Evolutionary conservation across 2,329 filamentous ascomycete genomes (phyloP).

Genomic region (Penicillium verrucosum): DNA sequence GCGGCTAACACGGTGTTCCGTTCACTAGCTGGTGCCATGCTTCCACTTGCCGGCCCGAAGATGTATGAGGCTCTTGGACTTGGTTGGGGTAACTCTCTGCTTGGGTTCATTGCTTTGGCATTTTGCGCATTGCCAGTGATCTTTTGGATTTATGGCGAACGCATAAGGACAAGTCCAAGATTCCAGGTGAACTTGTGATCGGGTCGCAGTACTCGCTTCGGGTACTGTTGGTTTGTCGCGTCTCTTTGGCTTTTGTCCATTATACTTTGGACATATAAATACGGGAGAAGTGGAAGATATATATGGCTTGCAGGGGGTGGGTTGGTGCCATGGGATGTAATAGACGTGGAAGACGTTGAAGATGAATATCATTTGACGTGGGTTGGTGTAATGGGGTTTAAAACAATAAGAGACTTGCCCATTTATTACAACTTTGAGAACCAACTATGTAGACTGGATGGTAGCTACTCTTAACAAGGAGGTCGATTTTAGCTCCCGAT

Average conservation of each 20-base stretch:
- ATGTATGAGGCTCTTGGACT: conserved; percentile 48
- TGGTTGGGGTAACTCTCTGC: conserved; percentile 53
- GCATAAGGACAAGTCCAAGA: conserved; percentile 31
- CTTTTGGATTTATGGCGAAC: conserved; percentile 37
- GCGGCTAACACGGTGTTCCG: conserved; percentile 56
- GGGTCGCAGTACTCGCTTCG: neutral
- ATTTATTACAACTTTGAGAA: neutral
- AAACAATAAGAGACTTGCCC: neutral
- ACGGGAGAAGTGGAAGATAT: neutral
- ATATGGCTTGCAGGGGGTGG: neutral
- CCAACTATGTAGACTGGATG: neutral
- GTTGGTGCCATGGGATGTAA: no score
- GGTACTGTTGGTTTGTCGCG: neutral
- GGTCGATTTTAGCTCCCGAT: neutral
- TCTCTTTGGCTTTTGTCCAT: neutral
- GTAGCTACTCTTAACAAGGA: neutral
- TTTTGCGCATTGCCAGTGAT: conserved; percentile 44
- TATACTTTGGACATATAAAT: neutral
- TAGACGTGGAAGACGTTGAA: no score
- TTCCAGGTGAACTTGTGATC: conserved; percentile 27
- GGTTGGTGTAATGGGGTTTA: neutral
- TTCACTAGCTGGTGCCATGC: conserved; percentile 55
- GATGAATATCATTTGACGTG: no score
- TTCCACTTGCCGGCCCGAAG: conserved; percentile 59
- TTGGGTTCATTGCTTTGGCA: conserved; percentile 55